Percentiles rank a stretch among this genome's conserved stretches.
phyloP scores from a whole-genome alignment of 768 basidiomycete genomes.

The Leccinum subgranulosum region DNA sequence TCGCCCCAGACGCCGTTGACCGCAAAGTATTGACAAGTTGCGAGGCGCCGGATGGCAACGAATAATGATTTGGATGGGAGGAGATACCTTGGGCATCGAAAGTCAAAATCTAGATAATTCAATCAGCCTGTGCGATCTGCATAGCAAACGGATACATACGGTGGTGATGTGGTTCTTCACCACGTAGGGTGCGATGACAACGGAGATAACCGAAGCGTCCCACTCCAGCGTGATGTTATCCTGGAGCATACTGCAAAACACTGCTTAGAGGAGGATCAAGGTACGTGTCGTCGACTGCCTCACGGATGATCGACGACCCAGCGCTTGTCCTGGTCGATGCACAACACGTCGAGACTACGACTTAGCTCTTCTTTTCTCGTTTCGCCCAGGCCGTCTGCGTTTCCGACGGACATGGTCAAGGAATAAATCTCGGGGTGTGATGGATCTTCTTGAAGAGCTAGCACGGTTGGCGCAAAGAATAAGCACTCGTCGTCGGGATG shows the following conservation, averaged over 20 bases:
- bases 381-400: conserved; percentile 74
- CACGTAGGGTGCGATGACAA: conserved; percentile 58
- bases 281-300: conserved; percentile 27
- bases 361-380: conserved; percentile 56
- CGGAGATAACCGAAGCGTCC: conserved; percentile 58
- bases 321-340: conserved; percentile 52
- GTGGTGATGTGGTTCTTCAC: conserved; percentile 56
- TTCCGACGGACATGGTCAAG: conserved; percentile 74
- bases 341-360: conserved; percentile 64
- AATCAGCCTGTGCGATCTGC: background rate
- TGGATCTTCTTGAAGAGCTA: conserved; percentile 40
- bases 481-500: conserved; percentile 95
- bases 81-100: conserved; percentile 80
- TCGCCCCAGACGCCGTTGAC: conserved; percentile 28
- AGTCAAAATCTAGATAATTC: conserved; percentile 64
- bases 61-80: conserved; percentile 83
- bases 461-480: conserved; percentile 88
- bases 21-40: conserved; percentile 37
- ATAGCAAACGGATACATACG: conserved; percentile 38
- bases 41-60: conserved; percentile 57
- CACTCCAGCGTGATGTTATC: conserved; percentile 71
- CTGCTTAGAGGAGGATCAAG: conserved; percentile 8
- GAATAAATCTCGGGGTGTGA: conserved; percentile 44
- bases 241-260: conserved; percentile 52
- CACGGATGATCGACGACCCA: conserved; percentile 72